Conservation (phyloP, 2,329 filamentous ascomycete genomes). For the Pestalotiopsis sp. region DNA sequence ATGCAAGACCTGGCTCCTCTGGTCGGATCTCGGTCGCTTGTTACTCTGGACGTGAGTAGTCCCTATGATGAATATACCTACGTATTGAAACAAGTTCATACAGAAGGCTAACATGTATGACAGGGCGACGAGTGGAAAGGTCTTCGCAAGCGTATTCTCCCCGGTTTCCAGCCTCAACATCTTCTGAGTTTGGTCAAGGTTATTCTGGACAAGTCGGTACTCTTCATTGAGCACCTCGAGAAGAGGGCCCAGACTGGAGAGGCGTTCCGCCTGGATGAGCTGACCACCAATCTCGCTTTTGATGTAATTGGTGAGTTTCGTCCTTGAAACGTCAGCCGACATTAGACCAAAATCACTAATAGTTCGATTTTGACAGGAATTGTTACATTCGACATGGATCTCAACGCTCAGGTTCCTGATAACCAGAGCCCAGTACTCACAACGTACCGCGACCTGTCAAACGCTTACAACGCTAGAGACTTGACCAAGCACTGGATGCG, state of each 20-base stretch:
- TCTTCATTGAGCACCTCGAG: slow-evolving; percentile 18
- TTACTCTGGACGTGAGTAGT: slow-evolving; percentile 11
- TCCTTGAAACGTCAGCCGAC: neutral
- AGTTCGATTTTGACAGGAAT: neutral
- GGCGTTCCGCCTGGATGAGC: slow-evolving; percentile 15
- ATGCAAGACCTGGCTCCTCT: slow-evolving; percentile 12
- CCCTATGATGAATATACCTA: too few relatives aligned
- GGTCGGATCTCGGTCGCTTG: slow-evolving; percentile 12
- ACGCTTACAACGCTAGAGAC: slow-evolving; percentile 7
- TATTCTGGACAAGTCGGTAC: slow-evolving; percentile 18
- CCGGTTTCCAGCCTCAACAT: slow-evolving; percentile 17
- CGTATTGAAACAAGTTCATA: too few relatives aligned
- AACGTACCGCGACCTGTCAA: slow-evolving; percentile 9
- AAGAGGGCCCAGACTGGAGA: slow-evolving; percentile 7
- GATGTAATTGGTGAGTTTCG: slow-evolving; percentile 18
- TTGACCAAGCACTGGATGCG: slow-evolving; percentile 9
- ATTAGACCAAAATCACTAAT: neutral
- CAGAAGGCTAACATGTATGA: neutral
- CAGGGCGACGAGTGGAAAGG: slow-evolving; percentile 15
- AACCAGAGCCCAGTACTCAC: slow-evolving; percentile 5
- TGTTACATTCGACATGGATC: slow-evolving; percentile 13
- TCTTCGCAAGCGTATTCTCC: slow-evolving; percentile 13
- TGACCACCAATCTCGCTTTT: slow-evolving; percentile 19
- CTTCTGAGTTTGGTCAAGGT: slow-evolving; percentile 17
- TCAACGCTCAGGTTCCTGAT: slow-evolving; percentile 14